Base-by-base conservation (phyloP, 2,329 filamentous ascomycete species). In the Clarireedia sp. region DNA sequence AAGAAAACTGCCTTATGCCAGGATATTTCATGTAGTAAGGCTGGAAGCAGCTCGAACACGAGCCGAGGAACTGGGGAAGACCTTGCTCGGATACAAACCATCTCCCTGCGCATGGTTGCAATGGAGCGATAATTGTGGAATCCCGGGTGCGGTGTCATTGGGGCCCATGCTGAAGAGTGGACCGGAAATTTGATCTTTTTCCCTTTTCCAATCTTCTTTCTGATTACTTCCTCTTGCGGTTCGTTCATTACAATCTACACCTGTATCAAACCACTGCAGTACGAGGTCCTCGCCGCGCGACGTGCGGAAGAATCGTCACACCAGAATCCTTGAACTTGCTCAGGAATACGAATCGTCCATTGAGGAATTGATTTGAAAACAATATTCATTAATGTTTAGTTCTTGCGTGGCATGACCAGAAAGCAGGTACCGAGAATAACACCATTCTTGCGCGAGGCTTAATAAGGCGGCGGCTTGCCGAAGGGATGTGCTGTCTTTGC, bases 401-500 rank as follows among this genome's bases (percentile, higher is more conserved):
- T 26, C 24, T 5, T 26, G 37, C 14, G 38, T 46, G 44, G 19
- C 24, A 23, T 46, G 38, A n/a, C 10, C 29, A 33, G 3, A 33
- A 12, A 10, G 29, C 29, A 33, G 29, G 29, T 33, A 33, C 29
- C 29, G 12, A 10, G 12, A 33, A 33, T 10, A n/a, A n/a, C n/a
- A n/a, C n/a, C n/a, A n/a, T n/a, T n/a, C n/a, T n/a, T n/a, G n/a
- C 50, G 43, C 48, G 29, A 48, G 60, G 51, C 56, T 57, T 44
- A n/a, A 12, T 8, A 19, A 23, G 36, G 51, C 55, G 57, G 58
- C 56, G 57, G 56, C 57, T 55, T 52, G 24, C 57, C 58, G 60
- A 59, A 59, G 60, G 61, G 57, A 63, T 62, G 60, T 56, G 54
- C 37, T 64, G 60, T 62, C 60, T 61, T 59, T 7, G 24, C 24